Percentiles rank a stretch among this genome's conserved stretches.
phyloP scores from a whole-genome alignment of 805 yeast species.

The Wickerhamiella nectarea region DNA sequence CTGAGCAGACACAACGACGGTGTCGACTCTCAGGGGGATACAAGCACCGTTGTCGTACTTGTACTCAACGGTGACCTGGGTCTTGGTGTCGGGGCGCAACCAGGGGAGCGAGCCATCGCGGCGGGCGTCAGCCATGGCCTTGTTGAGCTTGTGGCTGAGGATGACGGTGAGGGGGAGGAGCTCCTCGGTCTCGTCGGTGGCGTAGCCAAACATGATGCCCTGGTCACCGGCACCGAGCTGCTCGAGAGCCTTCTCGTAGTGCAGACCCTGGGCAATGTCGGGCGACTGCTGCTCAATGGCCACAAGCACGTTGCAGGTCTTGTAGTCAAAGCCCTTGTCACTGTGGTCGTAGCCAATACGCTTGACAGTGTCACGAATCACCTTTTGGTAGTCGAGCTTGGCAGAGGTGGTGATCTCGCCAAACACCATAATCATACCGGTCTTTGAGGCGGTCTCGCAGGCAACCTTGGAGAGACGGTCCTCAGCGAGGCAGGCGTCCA shows the following conservation, averaged over 20 bases:
- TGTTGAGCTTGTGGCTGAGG: constrained; percentile 90
- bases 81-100: constrained; percentile 99
- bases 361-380: constrained; percentile 95
- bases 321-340: constrained; percentile 96
- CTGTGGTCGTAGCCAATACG: constrained; percentile 95
- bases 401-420: constrained; percentile 99
- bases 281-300: constrained; percentile 99
- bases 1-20: constrained; percentile 94
- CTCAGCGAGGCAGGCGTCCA: constrained; percentile 89
- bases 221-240: constrained; percentile 99
- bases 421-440: constrained; percentile 98
- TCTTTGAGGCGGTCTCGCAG: constrained; percentile 97
- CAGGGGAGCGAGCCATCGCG: constrained; percentile 88
- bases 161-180: constrained; percentile 88
- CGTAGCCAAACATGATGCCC: constrained; percentile 99
- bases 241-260: constrained; percentile 86
- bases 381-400: constrained; percentile 86
- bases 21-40: constrained; percentile 91
- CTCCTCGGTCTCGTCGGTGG: constrained; percentile 98
- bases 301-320: constrained; percentile 96
- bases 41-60: constrained; percentile 89
- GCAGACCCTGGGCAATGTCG: constrained; percentile 98
- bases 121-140: constrained; percentile 94
- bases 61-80: constrained; percentile 98
- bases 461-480: constrained; percentile 98